Percentiles rank a stretch among this genome's conserved stretches.
phyloP scores from a whole-genome alignment of 768 basidiomycete species.

The Lentinula edodes region DNA sequence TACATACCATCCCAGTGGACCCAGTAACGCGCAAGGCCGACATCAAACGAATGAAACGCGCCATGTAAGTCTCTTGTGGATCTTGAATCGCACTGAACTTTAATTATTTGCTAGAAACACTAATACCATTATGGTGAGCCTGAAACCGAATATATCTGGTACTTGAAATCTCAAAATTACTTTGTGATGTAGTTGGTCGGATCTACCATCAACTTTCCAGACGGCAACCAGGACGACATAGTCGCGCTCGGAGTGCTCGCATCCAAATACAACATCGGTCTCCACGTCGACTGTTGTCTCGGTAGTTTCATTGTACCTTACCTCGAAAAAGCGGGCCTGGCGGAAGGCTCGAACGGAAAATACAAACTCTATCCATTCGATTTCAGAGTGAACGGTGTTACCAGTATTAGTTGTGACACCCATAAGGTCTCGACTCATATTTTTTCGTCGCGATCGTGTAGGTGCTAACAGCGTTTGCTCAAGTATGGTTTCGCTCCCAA shows the following conservation, averaged over 20 bases:
- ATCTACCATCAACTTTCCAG: constrained; percentile 81
- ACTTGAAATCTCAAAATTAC: not conserved
- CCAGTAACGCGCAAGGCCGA: constrained; percentile 71
- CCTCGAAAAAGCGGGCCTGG: constrained; percentile 72
- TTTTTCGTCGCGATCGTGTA: not conserved
- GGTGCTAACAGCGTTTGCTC: constrained; percentile 3
- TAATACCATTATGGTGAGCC: constrained; percentile 79
- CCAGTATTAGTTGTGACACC: constrained; percentile 92
- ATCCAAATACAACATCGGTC: constrained; percentile 64
- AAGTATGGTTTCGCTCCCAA: constrained; percentile 95
- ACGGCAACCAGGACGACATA: constrained; percentile 86
- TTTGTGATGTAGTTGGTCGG: constrained; percentile 59
- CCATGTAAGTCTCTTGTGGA: constrained; percentile 58
- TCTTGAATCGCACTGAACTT: constrained; percentile 2
- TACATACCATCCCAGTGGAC: constrained; percentile 83
- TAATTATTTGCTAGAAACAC: constrained; percentile 49
- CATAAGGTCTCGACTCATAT: constrained; percentile 59
- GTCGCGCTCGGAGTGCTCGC: constrained; percentile 73
- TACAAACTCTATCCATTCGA: constrained; percentile 74
- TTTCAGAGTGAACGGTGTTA: constrained; percentile 87
- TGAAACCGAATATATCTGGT: not conserved
- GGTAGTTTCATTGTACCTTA: constrained; percentile 94
- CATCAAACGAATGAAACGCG: constrained; percentile 70
- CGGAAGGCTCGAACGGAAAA: constrained; percentile 49
- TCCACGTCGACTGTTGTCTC: constrained; percentile 94